phyloP scores from a whole-genome alignment of 805 yeast genomes.

The Saccharomycopsis javanensis region DNA sequence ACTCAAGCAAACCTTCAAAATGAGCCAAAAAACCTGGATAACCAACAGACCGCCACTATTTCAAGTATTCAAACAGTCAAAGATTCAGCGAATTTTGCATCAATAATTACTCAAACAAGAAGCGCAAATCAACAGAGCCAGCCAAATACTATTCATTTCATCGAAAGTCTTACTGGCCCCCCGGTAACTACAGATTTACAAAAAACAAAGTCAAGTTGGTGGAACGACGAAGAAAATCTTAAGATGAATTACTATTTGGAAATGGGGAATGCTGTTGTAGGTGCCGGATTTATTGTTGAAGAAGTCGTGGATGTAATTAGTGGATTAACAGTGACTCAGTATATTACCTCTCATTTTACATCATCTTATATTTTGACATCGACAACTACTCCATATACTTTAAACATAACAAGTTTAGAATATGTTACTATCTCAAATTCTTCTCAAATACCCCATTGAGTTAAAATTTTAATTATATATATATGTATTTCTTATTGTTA shows the following conservation, averaged over 20 bases:
- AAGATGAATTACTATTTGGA: conserved; percentile 8
- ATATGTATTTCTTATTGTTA: neutral
- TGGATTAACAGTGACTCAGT: conserved; percentile 8
- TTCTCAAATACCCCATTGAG: neutral
- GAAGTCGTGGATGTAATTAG: conserved; percentile 14
- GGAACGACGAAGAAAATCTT: conserved; percentile 6
- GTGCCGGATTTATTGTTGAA: conserved; percentile 13
- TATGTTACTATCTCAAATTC: neutral
- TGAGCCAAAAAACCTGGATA: neutral
- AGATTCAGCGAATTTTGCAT: too few relatives aligned
- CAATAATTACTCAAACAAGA: neutral
- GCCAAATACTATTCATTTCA: neutral
- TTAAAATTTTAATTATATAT: neutral
- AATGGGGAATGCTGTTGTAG: conserved; percentile 15
- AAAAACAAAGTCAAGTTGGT: neutral
- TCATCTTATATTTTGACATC: conserved; percentile 5
- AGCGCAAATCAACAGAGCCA: neutral
- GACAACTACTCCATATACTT: conserved; percentile 2
- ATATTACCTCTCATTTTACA: conserved; percentile 1
- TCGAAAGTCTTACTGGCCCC: neutral
- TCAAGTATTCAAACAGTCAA: neutral
- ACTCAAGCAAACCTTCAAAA: neutral
- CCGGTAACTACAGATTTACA: neutral
- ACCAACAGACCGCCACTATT: neutral
- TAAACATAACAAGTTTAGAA: neutral